Evolutionary conservation across 202 grass and related monocot genomes (phyloP).

Genomic region (Schoenoplectus triqueter): DNA sequence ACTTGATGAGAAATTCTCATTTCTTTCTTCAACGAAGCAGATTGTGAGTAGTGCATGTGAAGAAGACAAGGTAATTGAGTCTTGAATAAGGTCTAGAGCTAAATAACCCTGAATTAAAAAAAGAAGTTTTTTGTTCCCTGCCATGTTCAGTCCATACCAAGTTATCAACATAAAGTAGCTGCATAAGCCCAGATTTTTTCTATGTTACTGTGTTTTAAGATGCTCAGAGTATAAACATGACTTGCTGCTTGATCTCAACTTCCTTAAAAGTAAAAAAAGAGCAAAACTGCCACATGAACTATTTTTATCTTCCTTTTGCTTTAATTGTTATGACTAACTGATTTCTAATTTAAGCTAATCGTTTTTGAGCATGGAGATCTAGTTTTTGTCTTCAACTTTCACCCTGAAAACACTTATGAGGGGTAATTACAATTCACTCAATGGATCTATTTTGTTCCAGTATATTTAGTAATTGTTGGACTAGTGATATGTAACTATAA

Average conservation of each 20-base stretch:
- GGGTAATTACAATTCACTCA: slow-evolving; percentile 56
- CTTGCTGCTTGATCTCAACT: background rate
- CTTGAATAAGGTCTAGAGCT: background rate
- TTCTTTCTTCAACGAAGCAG: slow-evolving; percentile 82
- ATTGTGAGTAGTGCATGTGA: slow-evolving; percentile 85
- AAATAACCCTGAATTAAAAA: background rate
- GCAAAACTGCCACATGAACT: background rate
- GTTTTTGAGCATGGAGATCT: slow-evolving; percentile 94
- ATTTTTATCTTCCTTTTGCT: too few species aligned
- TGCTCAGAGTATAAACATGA: slow-evolving; percentile 25
- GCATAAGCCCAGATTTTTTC: background rate
- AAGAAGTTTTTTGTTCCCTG: background rate
- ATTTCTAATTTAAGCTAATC: slow-evolving; percentile 67
- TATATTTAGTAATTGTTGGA: background rate
- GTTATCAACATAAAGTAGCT: background rate
- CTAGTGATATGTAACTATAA: background rate
- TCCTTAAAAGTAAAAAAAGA: background rate
- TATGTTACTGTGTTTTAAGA: slow-evolving; percentile 8
- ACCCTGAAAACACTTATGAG: slow-evolving; percentile 78
- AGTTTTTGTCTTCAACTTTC: slow-evolving; percentile 97
- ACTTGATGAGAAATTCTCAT: slow-evolving; percentile 74
- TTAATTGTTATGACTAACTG: slow-evolving; percentile 2
- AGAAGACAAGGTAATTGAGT: slow-evolving; percentile 70
- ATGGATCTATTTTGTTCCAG: background rate
- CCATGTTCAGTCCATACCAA: background rate